These are phyloP conservation scores for Leucocoprinus birnbaumii DNA, from an alignment of 768 basidiomycete species.

Conservation along the genomic window DNA sequence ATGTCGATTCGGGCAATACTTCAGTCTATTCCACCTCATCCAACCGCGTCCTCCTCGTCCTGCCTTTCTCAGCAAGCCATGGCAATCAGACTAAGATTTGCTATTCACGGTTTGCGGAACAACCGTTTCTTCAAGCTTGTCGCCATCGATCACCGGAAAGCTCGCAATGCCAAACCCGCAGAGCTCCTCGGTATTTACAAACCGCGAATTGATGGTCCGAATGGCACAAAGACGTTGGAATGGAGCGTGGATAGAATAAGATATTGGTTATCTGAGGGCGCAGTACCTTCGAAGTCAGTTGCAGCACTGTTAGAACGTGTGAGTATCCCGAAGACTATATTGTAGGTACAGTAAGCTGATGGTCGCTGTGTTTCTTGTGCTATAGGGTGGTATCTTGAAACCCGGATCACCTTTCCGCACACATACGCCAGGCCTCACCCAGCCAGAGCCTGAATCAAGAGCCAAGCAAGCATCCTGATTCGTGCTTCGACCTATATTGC, in stretches of 20 bases:
- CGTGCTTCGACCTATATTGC: too few species aligned
- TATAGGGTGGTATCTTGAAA: constrained; percentile 60
- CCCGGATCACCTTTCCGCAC: constrained; percentile 56
- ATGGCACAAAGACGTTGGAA: constrained; percentile 67
- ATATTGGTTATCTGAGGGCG: constrained; percentile 87
- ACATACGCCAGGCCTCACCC: constrained; percentile 21
- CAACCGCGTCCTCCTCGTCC: background rate
- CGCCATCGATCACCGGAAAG: constrained; percentile 67
- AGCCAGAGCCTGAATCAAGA: background rate
- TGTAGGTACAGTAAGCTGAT: background rate
- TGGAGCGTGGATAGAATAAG: constrained; percentile 92
- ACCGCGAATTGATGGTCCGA: constrained; percentile 53
- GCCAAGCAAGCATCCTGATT: too few species aligned
- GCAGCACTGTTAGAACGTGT: constrained; percentile 79
- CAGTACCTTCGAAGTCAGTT: constrained; percentile 76
- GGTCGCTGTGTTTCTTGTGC: constrained; percentile 5
- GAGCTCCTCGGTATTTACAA: constrained; percentile 87
- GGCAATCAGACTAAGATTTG: constrained; percentile 83
- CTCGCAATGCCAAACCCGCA: constrained; percentile 82
- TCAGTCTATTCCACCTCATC: constrained; percentile 2
- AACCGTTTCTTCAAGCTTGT: constrained; percentile 82
- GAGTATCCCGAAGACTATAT: constrained; percentile 26
- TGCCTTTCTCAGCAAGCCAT: constrained; percentile 35
- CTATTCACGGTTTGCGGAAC: constrained; percentile 76
- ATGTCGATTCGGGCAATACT: background rate